Evolutionary conservation across 768 basidiomycete genomes (phyloP), one percentile per base, ranked within the genome.

Genomic region (Mycena galericulata): DNA sequence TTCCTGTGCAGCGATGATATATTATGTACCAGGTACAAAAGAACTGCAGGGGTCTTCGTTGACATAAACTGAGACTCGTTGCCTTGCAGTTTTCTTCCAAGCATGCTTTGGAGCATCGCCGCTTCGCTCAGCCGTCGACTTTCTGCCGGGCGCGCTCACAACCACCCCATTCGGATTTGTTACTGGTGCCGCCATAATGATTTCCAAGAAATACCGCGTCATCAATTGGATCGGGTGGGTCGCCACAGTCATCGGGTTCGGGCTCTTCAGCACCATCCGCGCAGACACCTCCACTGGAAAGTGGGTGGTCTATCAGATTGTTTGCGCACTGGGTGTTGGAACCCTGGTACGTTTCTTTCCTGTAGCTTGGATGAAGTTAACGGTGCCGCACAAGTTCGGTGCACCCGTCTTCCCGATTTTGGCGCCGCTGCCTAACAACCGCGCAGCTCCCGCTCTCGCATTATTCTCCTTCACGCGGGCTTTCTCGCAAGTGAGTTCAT

Each of bases 61-160:
- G n/a, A n/a, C n/a, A n/a, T n/a, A n/a, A n/a, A 30, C 46, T 55
- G 9, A 38, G 24, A 2, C 12, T n/a, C n/a, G 12, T 36, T 46
- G 17, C n/a, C n/a, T n/a, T 20, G 12, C n/a, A 56, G 81, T 84
- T 9, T 86, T 82, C 69, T 86, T 82, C 74, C 86, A 87, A 70
- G 84, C 84, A 0, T 79, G 78, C 57, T 79, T 80, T 63, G 78
- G 72, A 17, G 77, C 76, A 10, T 76, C 80, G 0, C 82, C 86
- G 0, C 69, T 83, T 40, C 76, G 73, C 0, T 79, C 80, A 5
- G 83, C 83, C 3, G 75, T 84, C 18, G 75, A 81, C 40, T 26
- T 81, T 10, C 79, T 87, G 38, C 75, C 75, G 0, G 40, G 69
- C 20, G 73, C 78, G 2, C 77, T 84, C 34, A 62, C 75, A 17